These are phyloP conservation scores for Blastobotrys americana DNA, from an alignment of 805 yeast genomes.

Conservation along the genomic window DNA sequence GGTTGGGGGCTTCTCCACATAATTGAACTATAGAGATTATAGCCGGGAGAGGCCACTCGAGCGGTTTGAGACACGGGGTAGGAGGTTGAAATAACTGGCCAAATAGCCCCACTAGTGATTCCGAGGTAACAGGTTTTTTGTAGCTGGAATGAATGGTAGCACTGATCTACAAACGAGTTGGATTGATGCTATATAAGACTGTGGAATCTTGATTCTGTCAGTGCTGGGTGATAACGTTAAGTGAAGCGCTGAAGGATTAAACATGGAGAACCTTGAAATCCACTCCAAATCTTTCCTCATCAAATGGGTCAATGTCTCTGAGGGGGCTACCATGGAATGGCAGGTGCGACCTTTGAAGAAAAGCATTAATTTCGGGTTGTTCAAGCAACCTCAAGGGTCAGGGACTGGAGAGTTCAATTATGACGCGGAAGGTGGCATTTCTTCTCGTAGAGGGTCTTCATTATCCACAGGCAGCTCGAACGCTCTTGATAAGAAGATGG, in stretches of 20 bases:
- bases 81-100: too few relatives aligned
- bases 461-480: conserved; percentile 7
- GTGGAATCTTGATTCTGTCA: too few relatives aligned
- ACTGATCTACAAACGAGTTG: too few relatives aligned
- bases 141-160: too few relatives aligned
- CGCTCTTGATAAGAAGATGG: conserved; percentile 43
- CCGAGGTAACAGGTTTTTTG: too few relatives aligned
- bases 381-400: conserved; percentile 14
- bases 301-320: conserved; percentile 82
- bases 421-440: conserved; percentile 1
- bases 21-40: too few relatives aligned
- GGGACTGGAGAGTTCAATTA: background rate
- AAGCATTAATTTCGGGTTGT: conserved; percentile 40
- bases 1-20: too few relatives aligned
- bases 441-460: conserved; percentile 6
- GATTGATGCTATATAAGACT: too few relatives aligned
- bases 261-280: conserved; percentile 87
- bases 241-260: background rate
- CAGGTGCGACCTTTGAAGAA: conserved; percentile 72
- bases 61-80: too few relatives aligned
- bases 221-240: too few relatives aligned
- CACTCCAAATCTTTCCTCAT: conserved; percentile 84
- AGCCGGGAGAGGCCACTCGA: too few relatives aligned
- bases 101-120: too few relatives aligned
- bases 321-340: conserved; percentile 61